Base-by-base conservation (phyloP, 2,329 filamentous ascomycete species). In the Eutypella sp. region DNA sequence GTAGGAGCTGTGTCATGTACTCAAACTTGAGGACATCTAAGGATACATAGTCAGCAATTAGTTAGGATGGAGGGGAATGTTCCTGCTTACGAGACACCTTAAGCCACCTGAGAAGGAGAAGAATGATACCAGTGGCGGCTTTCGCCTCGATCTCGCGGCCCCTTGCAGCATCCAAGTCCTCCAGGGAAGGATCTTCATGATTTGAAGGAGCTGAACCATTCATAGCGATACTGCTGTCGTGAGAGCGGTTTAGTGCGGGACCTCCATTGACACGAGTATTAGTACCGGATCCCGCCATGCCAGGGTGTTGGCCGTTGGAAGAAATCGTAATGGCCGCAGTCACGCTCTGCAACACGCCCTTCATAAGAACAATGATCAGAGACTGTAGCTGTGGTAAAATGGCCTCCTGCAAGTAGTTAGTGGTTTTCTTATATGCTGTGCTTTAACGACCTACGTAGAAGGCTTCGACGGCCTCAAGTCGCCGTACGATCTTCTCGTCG, bases 101-200 rank as follows among this genome's bases (percentile, higher is more conserved):
- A 58, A 97, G 85, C 93, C 93, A 99, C 67, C 97, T 99, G 49
- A 97, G 64, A 38, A 97, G 68, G n/a, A 96, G 72, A 23, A 99
- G 71, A 23, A 99, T 70, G 45, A 90, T 86, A 1, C 87, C 91
- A n/a, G 90, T 93, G 19, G 96, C 85, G 0, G 92, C 92, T 67
- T 97, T 97, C 22, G 85, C 82, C 11, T 86, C 86, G 42, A 99
- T 91, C 65, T 99, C 93, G 46, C 92, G 81, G 15, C 82, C 84
- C 41, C 95, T 79, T 45, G 87, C 78, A 34, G 84, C 82, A 64
- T 97, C 91, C 15, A 95, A 68, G 57, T 96, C 90, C 48, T 95
- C 90, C 3, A 82, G 71, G 1, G 79, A 71, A 11, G 72, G 65
- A 39, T 81, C 75, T n/a, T 67, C 63, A 24, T 65, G 61, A 16